Conservation (phyloP, 495 filamentous ascomycete genomes). For the Hyaloscypha hepaticicola region DNA sequence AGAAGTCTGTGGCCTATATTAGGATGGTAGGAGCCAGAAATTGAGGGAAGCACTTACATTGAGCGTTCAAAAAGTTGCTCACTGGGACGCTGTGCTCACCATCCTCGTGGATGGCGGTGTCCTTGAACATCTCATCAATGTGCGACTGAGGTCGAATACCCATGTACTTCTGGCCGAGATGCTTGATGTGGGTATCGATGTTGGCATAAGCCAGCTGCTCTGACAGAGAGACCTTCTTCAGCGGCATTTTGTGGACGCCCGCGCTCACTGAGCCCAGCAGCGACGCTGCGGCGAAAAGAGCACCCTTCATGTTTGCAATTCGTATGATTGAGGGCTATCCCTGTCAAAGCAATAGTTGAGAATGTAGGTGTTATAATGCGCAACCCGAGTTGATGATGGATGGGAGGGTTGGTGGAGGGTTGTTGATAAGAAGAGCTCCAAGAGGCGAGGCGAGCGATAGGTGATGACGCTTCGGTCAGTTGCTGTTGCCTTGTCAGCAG, state of each 20-base stretch:
- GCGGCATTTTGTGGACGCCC: constrained; percentile 88
- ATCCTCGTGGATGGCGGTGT: constrained; percentile 61
- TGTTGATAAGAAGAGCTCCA: constrained; percentile 17
- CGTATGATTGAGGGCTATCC: constrained; percentile 8
- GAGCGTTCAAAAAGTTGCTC: constrained; percentile 97
- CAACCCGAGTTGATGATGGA: constrained; percentile 18
- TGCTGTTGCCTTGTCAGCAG: neutral
- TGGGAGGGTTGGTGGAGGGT: constrained; percentile 6
- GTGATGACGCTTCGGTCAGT: constrained; percentile 7
- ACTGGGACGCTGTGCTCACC: constrained; percentile 81
- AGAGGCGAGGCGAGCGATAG: neutral
- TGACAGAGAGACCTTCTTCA: constrained; percentile 90
- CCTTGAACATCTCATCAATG: constrained; percentile 73
- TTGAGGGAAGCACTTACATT: constrained; percentile 64
- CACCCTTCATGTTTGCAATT: constrained; percentile 71
- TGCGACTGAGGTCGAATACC: constrained; percentile 71
- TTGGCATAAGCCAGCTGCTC: constrained; percentile 90
- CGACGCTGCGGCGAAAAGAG: constrained; percentile 68
- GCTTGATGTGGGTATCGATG: constrained; percentile 75
- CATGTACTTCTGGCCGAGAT: constrained; percentile 92
- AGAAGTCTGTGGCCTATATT: constrained; percentile 70
- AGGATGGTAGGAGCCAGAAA: constrained; percentile 23
- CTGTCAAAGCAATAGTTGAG: constrained; percentile 20
- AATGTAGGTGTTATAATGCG: constrained; percentile 2
- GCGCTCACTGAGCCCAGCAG: constrained; percentile 82